Evolutionary conservation across 352 stramenopile genomes (phyloP), one percentile per base, ranked within the genome.

Genomic region (Nothophytophthora sp.): DNA sequence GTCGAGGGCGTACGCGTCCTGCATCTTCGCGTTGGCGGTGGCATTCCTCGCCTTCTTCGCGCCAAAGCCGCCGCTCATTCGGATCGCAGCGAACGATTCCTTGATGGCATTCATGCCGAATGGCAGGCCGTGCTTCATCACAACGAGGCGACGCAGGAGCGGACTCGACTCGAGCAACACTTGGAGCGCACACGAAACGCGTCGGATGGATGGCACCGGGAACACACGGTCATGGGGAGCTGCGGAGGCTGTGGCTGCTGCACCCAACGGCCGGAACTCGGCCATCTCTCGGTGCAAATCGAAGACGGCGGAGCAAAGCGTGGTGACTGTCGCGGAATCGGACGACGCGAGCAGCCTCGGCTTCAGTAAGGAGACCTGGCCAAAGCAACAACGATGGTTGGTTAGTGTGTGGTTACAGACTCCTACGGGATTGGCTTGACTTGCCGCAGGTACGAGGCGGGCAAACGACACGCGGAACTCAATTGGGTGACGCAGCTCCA

Each of bases 61-160:
- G 2, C 66, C 66, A 52, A 89, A 83, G 18, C 75, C 75, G 5
- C 73, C 78, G 41, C 63, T 52, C 27, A 80, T 63, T 27, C 73
- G 73, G 42, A 87, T 73, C 2, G 73, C 61, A 13, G 59, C 46
- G 46, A 89, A 85, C 0, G 27, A 66, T 12, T 72, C 56, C 35
- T 79, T 81, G 18, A 85, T 74, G 1, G 38, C 55, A 25, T 39
- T 32, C 18, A 70, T 55, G 18, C 70, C 55, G 20, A 71, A 71
- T 24, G 72, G 44, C 3, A 89, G 37, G 2, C 52, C 73, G 40
- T 41, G 65, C 18, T 82, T 70, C 2, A 70, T 48, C 9, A 65
- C 47, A 24, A 84, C 24, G 13, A 70, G 43, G 5, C 71, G 54
- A 13, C 60, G 65, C 2, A 69, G 33, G n/a, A 41, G 50, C 9